Base-by-base conservation (phyloP, 371 early-diverging fungal species). In the Saksenaea vasiformis region DNA sequence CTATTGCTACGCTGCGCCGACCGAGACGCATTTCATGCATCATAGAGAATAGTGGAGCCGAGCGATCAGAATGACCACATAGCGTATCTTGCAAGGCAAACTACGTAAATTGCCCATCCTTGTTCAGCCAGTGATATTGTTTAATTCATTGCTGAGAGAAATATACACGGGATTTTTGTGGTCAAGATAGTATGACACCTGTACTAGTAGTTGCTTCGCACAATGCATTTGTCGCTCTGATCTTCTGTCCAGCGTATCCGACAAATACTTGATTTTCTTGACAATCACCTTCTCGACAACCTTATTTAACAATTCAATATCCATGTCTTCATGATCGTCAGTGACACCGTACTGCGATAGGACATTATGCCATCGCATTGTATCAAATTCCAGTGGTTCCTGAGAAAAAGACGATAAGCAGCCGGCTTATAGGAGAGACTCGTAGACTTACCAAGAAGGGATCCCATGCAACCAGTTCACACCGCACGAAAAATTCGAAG, bases 401-500 rank as follows among this genome's bases (percentile, higher is more conserved):
- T 69, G 62, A 9, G n/a, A n/a, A n/a, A 53, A 0, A 51, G 10
- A 28, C n/a, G 17, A 15, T 22, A 27, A 37, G 38, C 26, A 47
- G n/a, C 26, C 22, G 27, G 35, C 10, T 27, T 19, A 19, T 15
- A 15, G 17, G 14, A 9, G 1, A 35, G 31, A n/a, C 2, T 19
- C 13, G 9, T 3, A 0, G 31, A 61, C 71, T 61, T 63, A 81
- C 83, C 36, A 72, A 68, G 35, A 87, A 83, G 15, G 87, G 85
- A 63, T 87, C 79, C 88, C 88, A 88, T 1, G 79, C 64, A 9
- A 88, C 73, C 3, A 89, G 65, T 59, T 91, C 90, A 31, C 78
- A 77, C 5, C 91, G 85, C 1, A 91, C 74, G 66, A 79, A 87
- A 57, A 91, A 83, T 60, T 89, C 90, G 72, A 90, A 89, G 1